Evolutionary conservation across 2,329 filamentous ascomycete genomes (phyloP), one percentile per base, ranked within the genome.

Genomic region (Arthrobotrys musiformis): DNA sequence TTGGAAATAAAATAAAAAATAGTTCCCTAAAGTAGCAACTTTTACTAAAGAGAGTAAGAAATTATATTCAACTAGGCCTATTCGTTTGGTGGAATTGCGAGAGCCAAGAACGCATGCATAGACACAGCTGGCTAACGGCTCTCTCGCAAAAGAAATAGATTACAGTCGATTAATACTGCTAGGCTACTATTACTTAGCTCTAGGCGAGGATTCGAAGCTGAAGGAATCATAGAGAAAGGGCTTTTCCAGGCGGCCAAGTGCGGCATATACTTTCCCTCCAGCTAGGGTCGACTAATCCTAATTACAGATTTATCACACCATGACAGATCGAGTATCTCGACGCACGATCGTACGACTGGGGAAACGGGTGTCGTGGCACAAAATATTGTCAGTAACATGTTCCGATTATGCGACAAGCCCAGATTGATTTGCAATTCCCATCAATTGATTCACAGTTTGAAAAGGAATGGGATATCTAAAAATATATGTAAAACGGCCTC

Each of bases 231-330:
- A 17, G n/a, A 11, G 15, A 28, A 56, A 46, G 9, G 30, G 28
- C 6, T 22, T 19, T 35, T 11, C 15, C n/a, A 56, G 30, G 50
- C 50, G 50, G 50, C 50, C 54, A 15, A 40, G 17, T 58, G 9
- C 54, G 19, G 54, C 33, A 33, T 58, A 58, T 58, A 58, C 40
- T 58, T 58, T 58, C n/a, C n/a, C n/a, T n/a, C n/a, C 40, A 58
- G 54, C 19, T 11, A n/a, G 54, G 19, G 19, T 28, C 19, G 28
- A 15, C n/a, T n/a, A n/a, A n/a, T n/a, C n/a, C n/a, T n/a, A n/a
- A n/a, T n/a, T n/a, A n/a, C n/a, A n/a, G n/a, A n/a, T n/a, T 56
- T 22, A 56, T 56, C 52, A 58, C 33, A 58, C 33, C 13, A 58
- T 40, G 3, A 15, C 13, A 40, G 33, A 58, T 58, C 33, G 17